Evolutionary conservation across 495 filamentous ascomycete genomes (phyloP).

Genomic region (Venustampulla echinocandica): DNA sequence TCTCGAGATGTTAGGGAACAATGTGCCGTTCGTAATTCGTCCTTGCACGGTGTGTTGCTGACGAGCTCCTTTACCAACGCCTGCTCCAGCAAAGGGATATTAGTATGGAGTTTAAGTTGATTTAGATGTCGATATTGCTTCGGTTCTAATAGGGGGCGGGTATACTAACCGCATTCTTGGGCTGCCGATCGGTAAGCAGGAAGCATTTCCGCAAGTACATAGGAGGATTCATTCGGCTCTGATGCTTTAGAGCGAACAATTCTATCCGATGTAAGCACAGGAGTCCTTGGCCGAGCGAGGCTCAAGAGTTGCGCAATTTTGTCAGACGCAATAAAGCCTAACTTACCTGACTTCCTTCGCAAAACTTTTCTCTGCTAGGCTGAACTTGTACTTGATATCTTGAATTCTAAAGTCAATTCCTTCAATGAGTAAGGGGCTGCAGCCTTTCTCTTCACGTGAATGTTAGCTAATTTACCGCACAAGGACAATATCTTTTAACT

Average conservation of each 20-base stretch:
- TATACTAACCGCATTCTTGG: slow-evolving; percentile 8
- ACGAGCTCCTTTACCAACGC: slow-evolving; percentile 3
- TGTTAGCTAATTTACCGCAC: not conserved
- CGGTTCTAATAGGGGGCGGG: not conserved
- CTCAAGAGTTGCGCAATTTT: not conserved
- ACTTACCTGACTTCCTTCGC: slow-evolving; percentile 7
- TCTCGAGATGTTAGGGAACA: slow-evolving; percentile 11
- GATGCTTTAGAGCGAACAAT: slow-evolving; percentile 2
- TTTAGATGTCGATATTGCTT: not conserved
- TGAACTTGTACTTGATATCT: slow-evolving; percentile 9
- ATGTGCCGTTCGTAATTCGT: slow-evolving; percentile 10
- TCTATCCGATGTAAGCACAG: slow-evolving; percentile 5
- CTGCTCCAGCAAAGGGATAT: slow-evolving; percentile 2
- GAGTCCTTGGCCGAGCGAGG: not conserved
- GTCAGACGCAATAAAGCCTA: not conserved
- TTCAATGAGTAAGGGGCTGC: not conserved
- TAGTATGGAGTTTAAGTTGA: not conserved
- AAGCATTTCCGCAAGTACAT: slow-evolving; percentile 10
- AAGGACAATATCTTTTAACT: not conserved
- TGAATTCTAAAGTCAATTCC: slow-evolving; percentile 12
- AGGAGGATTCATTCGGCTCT: slow-evolving; percentile 12
- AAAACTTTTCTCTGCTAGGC: slow-evolving; percentile 4
- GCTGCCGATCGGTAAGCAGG: slow-evolving; percentile 10
- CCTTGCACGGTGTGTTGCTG: slow-evolving; percentile 3
- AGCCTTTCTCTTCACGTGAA: slow-evolving; percentile 3